Base-by-base conservation (phyloP, 257 asterid species). In the Oldenlandia corymbosa region DNA sequence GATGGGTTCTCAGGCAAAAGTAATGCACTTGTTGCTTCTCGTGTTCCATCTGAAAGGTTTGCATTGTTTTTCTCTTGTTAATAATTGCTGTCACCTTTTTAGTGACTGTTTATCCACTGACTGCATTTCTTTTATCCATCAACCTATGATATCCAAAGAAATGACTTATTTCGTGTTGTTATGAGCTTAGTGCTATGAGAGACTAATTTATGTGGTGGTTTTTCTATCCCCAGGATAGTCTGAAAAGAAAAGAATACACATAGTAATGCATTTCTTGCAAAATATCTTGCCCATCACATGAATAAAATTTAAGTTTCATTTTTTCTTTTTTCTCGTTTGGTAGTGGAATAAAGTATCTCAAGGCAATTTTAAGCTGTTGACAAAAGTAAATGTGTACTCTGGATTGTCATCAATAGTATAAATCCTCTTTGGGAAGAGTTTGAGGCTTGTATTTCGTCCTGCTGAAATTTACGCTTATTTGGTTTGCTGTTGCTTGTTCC, bases 1-100 rank as follows among this genome's bases (percentile, higher is more conserved):
- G 73, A 10, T 76, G 85, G 87, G 53, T 70, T 76, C 56, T 78
- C 84, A 58, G 84, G 90, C 59, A 86, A 73, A 81, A 85, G 81
- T 71, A 64, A 75, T 23, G 65, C 94, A 51, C 64, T 84, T 70
- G 66, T 83, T 67, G 74, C 91, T 17, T 39, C 85, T 68, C 80
- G 68, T 30, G 75, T 67, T 70, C 76, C 90, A 57, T 80, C 97
- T 27, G 94, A 84, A 70, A 87, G 99, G 99, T 93, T 28, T 73
- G 68, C 17, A 45, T n/a, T n/a, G n/a, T n/a, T 27, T 39, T 58
- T 67, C 43, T 46, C 70, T 7, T 67, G 61, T 73, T 67, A 46
- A 62, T 71, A 62, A 62, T 45, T 62, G 52, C 46, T 37, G 34
- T 47, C 3, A 36, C 36, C 32, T 11, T 26, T 47, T 21, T 26